Evolutionary conservation across 2,329 filamentous ascomycete genomes (phyloP).

Genomic region (Sclerotinia subarctica): DNA sequence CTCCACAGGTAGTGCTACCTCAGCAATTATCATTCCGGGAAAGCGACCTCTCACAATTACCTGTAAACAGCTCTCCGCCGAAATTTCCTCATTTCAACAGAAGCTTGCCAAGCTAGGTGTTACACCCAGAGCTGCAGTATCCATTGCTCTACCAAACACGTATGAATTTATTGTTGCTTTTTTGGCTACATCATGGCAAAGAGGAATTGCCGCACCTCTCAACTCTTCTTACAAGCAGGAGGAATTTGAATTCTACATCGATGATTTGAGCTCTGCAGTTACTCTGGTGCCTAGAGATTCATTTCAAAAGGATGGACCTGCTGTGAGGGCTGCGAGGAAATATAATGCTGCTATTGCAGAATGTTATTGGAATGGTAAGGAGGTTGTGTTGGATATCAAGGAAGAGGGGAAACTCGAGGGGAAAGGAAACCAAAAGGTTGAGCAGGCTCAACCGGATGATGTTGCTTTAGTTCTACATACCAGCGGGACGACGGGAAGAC

Average conservation of each 20-base stretch:
- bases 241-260: slow-evolving; percentile 90
- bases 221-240: slow-evolving; percentile 87
- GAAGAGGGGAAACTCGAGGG: slow-evolving; percentile 64
- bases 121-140: slow-evolving; percentile 66
- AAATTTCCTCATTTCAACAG: slow-evolving; percentile 69
- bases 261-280: slow-evolving; percentile 76
- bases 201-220: slow-evolving; percentile 78
- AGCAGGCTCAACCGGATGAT: slow-evolving; percentile 68
- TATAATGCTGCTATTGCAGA: slow-evolving; percentile 84
- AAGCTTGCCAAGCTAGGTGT: slow-evolving; percentile 76
- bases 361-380: slow-evolving; percentile 71
- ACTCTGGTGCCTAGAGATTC: slow-evolving; percentile 72
- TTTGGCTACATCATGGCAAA: slow-evolving; percentile 80
- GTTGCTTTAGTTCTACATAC: slow-evolving; percentile 80
- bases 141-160: slow-evolving; percentile 78
- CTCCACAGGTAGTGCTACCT: slow-evolving; percentile 47
- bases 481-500: slow-evolving; percentile 78
- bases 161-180: slow-evolving; percentile 88
- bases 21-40: slow-evolving; percentile 72
- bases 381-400: slow-evolving; percentile 76
- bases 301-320: slow-evolving; percentile 62
- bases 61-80: slow-evolving; percentile 63
- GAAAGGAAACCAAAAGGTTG: slow-evolving; percentile 46
- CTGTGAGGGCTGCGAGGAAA: slow-evolving; percentile 72
- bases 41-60: slow-evolving; percentile 64